A percentile compares a stretch with the other conserved stretches of the same genome.
These are phyloP conservation scores for Coemansia sp. DNA, from an alignment of 192 early-diverging fungal genomes.

Conservation along the genomic window DNA sequence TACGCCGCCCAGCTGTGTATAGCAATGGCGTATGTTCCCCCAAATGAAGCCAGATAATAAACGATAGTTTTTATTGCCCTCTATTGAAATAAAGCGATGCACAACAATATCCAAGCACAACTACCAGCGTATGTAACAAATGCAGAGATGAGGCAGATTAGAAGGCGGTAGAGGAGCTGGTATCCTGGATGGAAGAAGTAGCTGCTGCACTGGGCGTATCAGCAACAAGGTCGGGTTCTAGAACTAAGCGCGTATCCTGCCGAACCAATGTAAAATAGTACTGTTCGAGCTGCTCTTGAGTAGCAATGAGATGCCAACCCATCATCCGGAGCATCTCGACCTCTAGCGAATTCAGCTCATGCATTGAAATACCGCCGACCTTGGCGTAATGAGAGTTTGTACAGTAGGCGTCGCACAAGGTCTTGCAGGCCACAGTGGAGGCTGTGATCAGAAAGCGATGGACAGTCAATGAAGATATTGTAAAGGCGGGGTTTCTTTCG, in stretches of 20 bases:
- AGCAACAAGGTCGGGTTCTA: conserved; percentile 27
- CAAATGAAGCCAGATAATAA: neutral
- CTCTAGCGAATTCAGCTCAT: conserved; percentile 92
- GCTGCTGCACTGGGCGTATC: too few relatives aligned
- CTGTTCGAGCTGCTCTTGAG: conserved; percentile 77
- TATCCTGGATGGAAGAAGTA: neutral
- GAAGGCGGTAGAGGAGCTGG: neutral
- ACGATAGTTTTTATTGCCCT: neutral
- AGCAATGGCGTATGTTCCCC: conserved; percentile 21
- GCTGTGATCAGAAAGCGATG: conserved; percentile 93
- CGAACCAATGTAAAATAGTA: conserved; percentile 91
- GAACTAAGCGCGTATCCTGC: conserved; percentile 65
- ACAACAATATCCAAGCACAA: neutral
- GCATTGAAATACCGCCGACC: conserved; percentile 89
- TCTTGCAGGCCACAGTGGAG: conserved; percentile 82
- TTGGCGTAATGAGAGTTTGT: conserved; percentile 95
- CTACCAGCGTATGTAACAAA: neutral
- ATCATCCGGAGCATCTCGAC: conserved; percentile 86
- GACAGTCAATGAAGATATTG: conserved; percentile 89
- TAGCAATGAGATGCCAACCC: conserved; percentile 84
- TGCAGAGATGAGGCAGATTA: neutral
- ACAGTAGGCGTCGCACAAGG: conserved; percentile 89
- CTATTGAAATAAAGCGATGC: neutral
- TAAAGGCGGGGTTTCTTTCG: conserved; percentile 70
- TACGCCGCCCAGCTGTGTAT: conserved; percentile 52